These are phyloP conservation scores for Apiospora hydei DNA, from an alignment of 2,329 filamentous ascomycete species.

Conservation along the genomic window DNA sequence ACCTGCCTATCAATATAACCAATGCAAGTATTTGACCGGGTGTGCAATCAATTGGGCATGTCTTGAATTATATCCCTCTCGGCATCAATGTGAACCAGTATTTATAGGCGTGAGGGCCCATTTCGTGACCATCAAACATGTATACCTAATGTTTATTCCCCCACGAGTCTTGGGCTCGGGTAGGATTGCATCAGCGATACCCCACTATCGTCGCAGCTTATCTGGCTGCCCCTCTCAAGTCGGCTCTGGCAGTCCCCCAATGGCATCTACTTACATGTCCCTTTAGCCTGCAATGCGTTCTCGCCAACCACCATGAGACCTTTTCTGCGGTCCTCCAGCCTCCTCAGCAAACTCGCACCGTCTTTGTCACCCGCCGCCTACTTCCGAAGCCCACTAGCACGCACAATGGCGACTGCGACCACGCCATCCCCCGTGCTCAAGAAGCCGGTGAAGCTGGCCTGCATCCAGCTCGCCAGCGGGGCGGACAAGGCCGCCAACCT, in stretches of 20 bases:
- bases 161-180: neutral
- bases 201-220: constrained; percentile 14
- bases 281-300: constrained; percentile 29
- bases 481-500: constrained; percentile 89
- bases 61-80: neutral
- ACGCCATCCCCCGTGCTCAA: constrained; percentile 63
- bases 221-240: constrained; percentile 14
- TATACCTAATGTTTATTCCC: too few relatives aligned
- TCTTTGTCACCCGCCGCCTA: constrained; percentile 16
- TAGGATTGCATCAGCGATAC: constrained; percentile 7
- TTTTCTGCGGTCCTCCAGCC: constrained; percentile 33
- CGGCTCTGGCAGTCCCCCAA: neutral
- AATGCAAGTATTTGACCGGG: neutral
- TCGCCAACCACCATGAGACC: constrained; percentile 36
- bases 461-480: constrained; percentile 82
- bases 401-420: constrained; percentile 37
- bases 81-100: neutral
- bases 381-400: constrained; percentile 30
- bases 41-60: neutral
- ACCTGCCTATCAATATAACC: neutral
- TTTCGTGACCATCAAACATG: neutral
- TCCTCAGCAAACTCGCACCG: constrained; percentile 30
- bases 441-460: constrained; percentile 79
- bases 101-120: neutral
- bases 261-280: neutral